Evolutionary conservation across 768 basidiomycete genomes (phyloP).

Genomic region (Boletus subcaerulescens): DNA sequence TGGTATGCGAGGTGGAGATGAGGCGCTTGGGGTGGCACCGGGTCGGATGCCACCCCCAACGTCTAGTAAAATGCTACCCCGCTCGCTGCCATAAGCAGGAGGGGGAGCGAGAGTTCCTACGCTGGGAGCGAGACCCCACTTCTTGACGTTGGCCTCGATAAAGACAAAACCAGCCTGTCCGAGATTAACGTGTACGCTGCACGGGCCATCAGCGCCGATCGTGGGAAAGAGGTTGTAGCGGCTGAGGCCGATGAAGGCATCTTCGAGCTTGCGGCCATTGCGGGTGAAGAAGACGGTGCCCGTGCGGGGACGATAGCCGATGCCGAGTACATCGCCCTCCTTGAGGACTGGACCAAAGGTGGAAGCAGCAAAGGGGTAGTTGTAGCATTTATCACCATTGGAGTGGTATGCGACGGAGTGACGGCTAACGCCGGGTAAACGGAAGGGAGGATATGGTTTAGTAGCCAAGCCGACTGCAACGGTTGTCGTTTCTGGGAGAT

Average conservation of each 20-base stretch:
- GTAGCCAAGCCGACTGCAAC: slow-evolving; percentile 95
- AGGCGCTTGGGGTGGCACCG: slow-evolving; percentile 44
- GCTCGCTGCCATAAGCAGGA: slow-evolving; percentile 95
- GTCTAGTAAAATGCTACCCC: slow-evolving; percentile 93
- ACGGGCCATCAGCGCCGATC: slow-evolving; percentile 93
- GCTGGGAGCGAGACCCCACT: slow-evolving; percentile 98
- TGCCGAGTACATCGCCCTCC: slow-evolving; percentile 93
- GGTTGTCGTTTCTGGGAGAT: slow-evolving; percentile 82
- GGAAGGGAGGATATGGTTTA: slow-evolving; percentile 94
- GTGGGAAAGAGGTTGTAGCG: slow-evolving; percentile 96
- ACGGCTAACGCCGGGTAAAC: slow-evolving; percentile 81
- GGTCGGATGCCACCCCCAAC: slow-evolving; percentile 51
- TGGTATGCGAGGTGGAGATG: slow-evolving; percentile 44
- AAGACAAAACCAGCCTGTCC: slow-evolving; percentile 99
- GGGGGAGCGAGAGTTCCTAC: slow-evolving; percentile 96
- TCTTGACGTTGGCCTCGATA: slow-evolving; percentile 99
- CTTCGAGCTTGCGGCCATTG: slow-evolving; percentile 95
- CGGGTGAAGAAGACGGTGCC: slow-evolving; percentile 99
- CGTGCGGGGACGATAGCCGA: slow-evolving; percentile 93
- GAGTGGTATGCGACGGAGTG: slow-evolving; percentile 95
- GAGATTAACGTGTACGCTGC: slow-evolving; percentile 95
- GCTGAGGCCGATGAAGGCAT: slow-evolving; percentile 88
- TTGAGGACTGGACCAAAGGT: slow-evolving; percentile 83
- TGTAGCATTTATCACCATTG: slow-evolving; percentile 95
- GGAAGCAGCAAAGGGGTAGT: slow-evolving; percentile 87